A percentile compares a stretch with the other conserved stretches of the same genome.
phyloP scores from a whole-genome alignment of 2,329 filamentous ascomycete species.

The Exophiala sideris region DNA sequence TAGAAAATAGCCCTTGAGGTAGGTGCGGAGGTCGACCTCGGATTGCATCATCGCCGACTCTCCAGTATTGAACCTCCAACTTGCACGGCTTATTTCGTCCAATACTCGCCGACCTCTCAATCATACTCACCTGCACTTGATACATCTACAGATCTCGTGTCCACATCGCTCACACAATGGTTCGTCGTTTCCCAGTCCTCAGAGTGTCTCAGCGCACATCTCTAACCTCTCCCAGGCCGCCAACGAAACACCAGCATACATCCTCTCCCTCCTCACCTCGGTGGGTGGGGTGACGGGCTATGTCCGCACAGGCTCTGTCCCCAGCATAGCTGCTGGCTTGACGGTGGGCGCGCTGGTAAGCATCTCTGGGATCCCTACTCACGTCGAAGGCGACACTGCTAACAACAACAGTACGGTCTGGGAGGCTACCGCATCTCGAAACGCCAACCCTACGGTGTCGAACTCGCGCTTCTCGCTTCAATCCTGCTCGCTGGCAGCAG shows the following conservation, averaged over 20 bases:
- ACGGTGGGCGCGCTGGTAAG: slow-evolving; percentile 68
- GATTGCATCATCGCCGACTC: neutral
- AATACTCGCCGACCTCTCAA: neutral
- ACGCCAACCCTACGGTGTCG: slow-evolving; percentile 74
- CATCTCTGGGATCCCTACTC: slow-evolving; percentile 5
- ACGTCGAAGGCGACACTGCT: neutral
- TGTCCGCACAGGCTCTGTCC: slow-evolving; percentile 76
- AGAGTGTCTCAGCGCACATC: neutral
- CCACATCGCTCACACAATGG: neutral
- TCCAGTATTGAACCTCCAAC: neutral
- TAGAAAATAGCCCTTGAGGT: neutral
- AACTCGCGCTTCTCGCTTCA: slow-evolving; percentile 84
- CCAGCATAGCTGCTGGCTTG: slow-evolving; percentile 79
- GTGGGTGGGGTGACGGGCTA: slow-evolving; percentile 86
- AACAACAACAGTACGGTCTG: slow-evolving; percentile 59
- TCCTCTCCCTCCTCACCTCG: slow-evolving; percentile 78
- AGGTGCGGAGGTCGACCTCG: neutral
- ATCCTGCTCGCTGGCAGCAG: slow-evolving; percentile 78
- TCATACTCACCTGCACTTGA: neutral
- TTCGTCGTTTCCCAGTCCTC: neutral
- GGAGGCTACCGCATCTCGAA: slow-evolving; percentile 78
- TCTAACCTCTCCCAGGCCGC: slow-evolving; percentile 64
- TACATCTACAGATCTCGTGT: too few species aligned
- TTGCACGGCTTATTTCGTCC: neutral
- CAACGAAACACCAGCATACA: slow-evolving; percentile 71